Evolutionary conservation across 192 early-diverging fungal species (phyloP).

Genomic region (Neocallimastix lanati): DNA sequence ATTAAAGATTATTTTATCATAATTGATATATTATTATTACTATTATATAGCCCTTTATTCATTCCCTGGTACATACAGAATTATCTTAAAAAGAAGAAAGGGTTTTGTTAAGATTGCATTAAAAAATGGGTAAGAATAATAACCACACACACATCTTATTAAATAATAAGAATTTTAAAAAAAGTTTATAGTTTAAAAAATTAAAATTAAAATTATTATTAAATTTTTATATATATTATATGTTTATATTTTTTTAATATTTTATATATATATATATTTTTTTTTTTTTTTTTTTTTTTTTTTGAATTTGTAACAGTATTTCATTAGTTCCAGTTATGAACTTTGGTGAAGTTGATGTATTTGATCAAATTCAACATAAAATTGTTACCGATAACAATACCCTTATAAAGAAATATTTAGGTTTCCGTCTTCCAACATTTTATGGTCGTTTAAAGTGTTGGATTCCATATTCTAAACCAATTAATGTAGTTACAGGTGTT

Average conservation of each 20-base stretch:
- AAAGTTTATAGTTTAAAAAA: neutral
- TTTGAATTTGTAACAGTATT: neutral
- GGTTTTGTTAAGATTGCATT: neutral
- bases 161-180: too few relatives aligned
- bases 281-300: neutral
- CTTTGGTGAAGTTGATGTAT: neutral
- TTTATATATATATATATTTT: too few relatives aligned
- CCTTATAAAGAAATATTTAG: neutral
- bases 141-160: too few relatives aligned
- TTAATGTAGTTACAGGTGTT: neutral
- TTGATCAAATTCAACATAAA: neutral
- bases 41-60: neutral
- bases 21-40: too few relatives aligned
- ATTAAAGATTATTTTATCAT: too few relatives aligned
- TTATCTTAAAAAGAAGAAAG: neutral
- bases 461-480: neutral
- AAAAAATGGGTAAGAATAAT: neutral
- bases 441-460: neutral
- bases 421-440: neutral
- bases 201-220: neutral
- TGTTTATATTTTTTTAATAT: too few relatives aligned
- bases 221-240: too few relatives aligned
- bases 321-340: neutral
- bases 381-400: neutral
- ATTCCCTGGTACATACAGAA: neutral